These are phyloP conservation scores for Leptosphaerulina australis DNA, from an alignment of 2,329 filamentous ascomycete genomes.

Conservation along the genomic window DNA sequence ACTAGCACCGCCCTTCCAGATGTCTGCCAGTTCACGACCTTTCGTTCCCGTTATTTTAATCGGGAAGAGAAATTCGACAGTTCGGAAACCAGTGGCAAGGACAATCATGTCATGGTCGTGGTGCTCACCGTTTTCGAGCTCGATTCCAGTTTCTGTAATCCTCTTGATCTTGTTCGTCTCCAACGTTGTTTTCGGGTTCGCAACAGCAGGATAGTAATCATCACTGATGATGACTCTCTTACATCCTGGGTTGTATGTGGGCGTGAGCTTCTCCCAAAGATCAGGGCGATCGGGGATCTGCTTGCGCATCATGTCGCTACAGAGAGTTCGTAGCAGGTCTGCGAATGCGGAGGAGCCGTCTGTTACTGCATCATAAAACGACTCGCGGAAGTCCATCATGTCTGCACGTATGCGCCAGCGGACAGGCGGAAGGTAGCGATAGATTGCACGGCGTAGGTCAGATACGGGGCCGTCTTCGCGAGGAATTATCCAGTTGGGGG, in stretches of 20 bases:
- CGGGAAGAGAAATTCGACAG: slow-evolving; percentile 64
- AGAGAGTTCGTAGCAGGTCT: slow-evolving; percentile 48
- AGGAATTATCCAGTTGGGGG: slow-evolving; percentile 65
- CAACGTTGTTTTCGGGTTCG: slow-evolving; percentile 55
- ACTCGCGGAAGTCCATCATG: slow-evolving; percentile 63
- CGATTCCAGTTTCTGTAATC: slow-evolving; percentile 56
- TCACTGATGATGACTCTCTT: slow-evolving; percentile 62
- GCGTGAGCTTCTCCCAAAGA: slow-evolving; percentile 60
- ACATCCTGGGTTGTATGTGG: slow-evolving; percentile 61
- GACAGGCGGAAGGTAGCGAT: slow-evolving; percentile 58
- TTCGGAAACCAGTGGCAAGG: slow-evolving; percentile 64
- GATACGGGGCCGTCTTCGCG: slow-evolving; percentile 58
- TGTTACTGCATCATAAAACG: slow-evolving; percentile 54
- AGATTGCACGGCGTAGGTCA: slow-evolving; percentile 50
- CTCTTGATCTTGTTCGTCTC: slow-evolving; percentile 58
- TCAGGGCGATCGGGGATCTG: slow-evolving; percentile 58
- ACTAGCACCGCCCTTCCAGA: slow-evolving; percentile 61
- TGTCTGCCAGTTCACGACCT: slow-evolving; percentile 52
- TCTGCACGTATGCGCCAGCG: slow-evolving; percentile 57
- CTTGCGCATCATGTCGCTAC: slow-evolving; percentile 50
- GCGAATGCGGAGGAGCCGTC: slow-evolving; percentile 51
- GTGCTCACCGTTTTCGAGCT: slow-evolving; percentile 50
- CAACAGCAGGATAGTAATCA: slow-evolving; percentile 62
- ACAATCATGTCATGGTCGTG: slow-evolving; percentile 62
- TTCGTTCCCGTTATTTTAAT: slow-evolving; percentile 58